phyloP scores from a whole-genome alignment of 768 basidiomycete genomes.

The Termitomyces sp. region DNA sequence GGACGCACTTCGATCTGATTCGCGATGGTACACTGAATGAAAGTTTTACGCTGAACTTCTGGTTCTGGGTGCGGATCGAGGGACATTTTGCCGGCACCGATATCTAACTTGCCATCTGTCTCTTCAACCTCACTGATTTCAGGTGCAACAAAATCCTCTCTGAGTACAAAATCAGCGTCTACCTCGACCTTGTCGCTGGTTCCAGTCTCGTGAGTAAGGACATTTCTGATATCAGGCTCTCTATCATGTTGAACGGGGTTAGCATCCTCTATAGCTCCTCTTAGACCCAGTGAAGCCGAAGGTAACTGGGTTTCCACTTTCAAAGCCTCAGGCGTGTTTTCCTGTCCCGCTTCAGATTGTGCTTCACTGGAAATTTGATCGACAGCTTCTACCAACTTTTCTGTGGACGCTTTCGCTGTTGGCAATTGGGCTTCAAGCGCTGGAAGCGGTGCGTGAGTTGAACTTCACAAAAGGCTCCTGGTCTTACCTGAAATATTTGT shows the following conservation, averaged over 20 bases:
- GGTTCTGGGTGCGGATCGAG: neutral
- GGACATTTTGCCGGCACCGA: neutral
- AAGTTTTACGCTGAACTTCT: neutral
- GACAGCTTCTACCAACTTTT: neutral
- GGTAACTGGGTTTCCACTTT: neutral
- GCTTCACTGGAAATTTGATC: neutral
- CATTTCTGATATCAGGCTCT: neutral
- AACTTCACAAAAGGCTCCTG: neutral
- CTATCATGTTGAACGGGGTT: neutral
- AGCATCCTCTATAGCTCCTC: neutral
- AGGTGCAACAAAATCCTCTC: neutral
- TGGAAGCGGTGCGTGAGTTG: neutral
- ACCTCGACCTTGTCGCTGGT: neutral
- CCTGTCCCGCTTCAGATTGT: neutral
- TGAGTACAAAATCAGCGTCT: neutral
- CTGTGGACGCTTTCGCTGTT: neutral
- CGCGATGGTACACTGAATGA: neutral
- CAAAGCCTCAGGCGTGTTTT: neutral
- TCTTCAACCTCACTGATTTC: neutral
- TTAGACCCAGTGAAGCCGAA: neutral
- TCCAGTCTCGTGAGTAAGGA: neutral
- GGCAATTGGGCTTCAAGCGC: neutral
- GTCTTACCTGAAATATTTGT: neutral
- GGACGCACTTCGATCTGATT: conserved; percentile 3
- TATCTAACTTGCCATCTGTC: neutral